Percentiles rank a stretch among this genome's conserved stretches.
These are phyloP conservation scores for Phytopythium helicoides DNA, from an alignment of 352 stramenopile species.

Conservation along the genomic window DNA sequence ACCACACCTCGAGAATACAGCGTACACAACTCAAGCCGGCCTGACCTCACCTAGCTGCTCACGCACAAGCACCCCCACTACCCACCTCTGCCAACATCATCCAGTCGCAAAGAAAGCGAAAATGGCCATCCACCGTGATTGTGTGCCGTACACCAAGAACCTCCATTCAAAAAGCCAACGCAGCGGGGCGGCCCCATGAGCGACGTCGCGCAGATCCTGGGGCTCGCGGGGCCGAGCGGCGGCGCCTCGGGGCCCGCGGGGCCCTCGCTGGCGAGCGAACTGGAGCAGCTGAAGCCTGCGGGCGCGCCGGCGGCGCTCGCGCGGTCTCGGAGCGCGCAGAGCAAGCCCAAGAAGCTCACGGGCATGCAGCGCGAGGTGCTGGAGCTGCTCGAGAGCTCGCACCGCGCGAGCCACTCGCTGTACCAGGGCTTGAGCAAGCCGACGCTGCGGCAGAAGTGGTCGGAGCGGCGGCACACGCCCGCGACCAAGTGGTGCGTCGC, in stretches of 20 bases:
- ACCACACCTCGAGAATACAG: too few species aligned
- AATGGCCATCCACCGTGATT: too few species aligned
- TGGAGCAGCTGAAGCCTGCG: conserved; percentile 57
- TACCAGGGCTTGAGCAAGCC: conserved; percentile 58
- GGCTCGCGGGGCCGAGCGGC: conserved; percentile 30
- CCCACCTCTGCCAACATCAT: too few species aligned
- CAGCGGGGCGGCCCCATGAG: conserved; percentile 37
- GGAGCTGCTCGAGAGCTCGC: conserved; percentile 60
- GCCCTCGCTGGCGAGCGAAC: conserved; percentile 26
- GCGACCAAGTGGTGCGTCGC: conserved; percentile 46
- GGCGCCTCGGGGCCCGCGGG: conserved; percentile 13
- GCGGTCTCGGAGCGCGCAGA: conserved; percentile 2
- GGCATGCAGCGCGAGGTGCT: conserved; percentile 67
- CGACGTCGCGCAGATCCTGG: conserved; percentile 73
- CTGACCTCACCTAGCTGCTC: too few species aligned
- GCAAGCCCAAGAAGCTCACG: conserved; percentile 54
- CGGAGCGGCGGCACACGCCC: conserved; percentile 36
- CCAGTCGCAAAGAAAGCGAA: too few species aligned
- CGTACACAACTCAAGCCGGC: too few species aligned
- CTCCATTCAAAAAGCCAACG: too few species aligned
- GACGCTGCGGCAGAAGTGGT: conserved; percentile 67
- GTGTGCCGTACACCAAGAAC: too few species aligned
- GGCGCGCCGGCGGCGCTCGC: conserved; percentile 9
- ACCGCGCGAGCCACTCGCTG: conserved; percentile 57
- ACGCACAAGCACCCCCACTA: too few species aligned